Percentiles rank a stretch among this genome's conserved stretches.
phyloP scores from a whole-genome alignment of 2,329 filamentous ascomycete species.

The Metarhizium brunneum region DNA sequence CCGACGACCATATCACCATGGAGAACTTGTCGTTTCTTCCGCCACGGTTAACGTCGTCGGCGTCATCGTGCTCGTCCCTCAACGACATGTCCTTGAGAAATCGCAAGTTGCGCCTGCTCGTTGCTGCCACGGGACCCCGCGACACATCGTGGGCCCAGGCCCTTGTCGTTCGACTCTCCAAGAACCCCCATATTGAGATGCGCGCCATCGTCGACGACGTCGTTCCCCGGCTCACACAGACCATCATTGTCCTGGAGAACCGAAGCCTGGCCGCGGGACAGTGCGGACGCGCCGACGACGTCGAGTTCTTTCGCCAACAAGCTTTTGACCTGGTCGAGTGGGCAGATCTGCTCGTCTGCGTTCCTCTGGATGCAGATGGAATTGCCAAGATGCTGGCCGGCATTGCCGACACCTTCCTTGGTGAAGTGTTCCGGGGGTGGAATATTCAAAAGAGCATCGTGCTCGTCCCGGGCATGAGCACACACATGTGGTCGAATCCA shows the following conservation, averaged over 20 bases:
- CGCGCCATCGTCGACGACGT: slow-evolving; percentile 57
- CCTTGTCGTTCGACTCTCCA: slow-evolving; percentile 58
- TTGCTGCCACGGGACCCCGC: slow-evolving; percentile 55
- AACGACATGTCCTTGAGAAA: slow-evolving; percentile 25
- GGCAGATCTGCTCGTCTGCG: slow-evolving; percentile 79
- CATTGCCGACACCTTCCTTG: slow-evolving; percentile 68
- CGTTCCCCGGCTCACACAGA: slow-evolving; percentile 52
- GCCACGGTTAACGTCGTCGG: slow-evolving; percentile 20
- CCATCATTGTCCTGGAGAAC: slow-evolving; percentile 52
- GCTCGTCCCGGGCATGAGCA: slow-evolving; percentile 81
- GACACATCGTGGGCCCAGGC: slow-evolving; percentile 58
- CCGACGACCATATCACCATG: slow-evolving; percentile 20
- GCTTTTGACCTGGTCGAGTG: slow-evolving; percentile 68
- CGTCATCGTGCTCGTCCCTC: slow-evolving; percentile 25
- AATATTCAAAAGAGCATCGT: slow-evolving; percentile 77
- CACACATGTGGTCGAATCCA: slow-evolving; percentile 82
- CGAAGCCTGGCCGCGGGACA: slow-evolving; percentile 26
- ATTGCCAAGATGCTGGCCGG: slow-evolving; percentile 83
- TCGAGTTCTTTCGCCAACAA: slow-evolving; percentile 41
- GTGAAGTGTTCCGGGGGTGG: slow-evolving; percentile 79
- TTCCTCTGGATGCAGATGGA: slow-evolving; percentile 75
- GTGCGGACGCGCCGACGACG: slow-evolving; percentile 31
- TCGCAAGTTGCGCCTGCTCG: slow-evolving; percentile 49
- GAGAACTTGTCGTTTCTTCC: slow-evolving; percentile 22
- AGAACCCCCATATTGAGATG: slow-evolving; percentile 51